Conservation (phyloP, 2,329 filamentous ascomycete genomes). For the Tothia fuscella region DNA sequence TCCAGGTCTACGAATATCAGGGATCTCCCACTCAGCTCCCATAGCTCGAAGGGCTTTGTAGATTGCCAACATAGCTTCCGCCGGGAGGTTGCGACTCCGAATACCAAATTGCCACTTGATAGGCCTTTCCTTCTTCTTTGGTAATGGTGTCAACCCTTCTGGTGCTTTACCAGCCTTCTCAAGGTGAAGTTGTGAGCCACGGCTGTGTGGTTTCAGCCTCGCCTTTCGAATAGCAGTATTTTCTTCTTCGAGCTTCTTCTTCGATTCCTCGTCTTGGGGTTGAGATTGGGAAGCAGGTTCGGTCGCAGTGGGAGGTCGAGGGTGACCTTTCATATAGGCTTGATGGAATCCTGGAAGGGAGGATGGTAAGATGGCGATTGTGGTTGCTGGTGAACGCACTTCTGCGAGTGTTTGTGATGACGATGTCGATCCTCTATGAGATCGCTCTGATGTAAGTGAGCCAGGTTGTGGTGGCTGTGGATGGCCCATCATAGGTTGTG, state of each 20-base stretch:
- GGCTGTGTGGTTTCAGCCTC: slow-evolving; percentile 77
- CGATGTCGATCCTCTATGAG: slow-evolving; percentile 32
- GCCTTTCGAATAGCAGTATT: slow-evolving; percentile 67
- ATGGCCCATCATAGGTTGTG: background rate
- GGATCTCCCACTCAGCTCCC: slow-evolving; percentile 73
- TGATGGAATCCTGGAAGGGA: slow-evolving; percentile 84
- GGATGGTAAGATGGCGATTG: slow-evolving; percentile 82
- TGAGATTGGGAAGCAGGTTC: slow-evolving; percentile 30
- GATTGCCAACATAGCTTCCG: slow-evolving; percentile 88
- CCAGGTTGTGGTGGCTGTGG: slow-evolving; percentile 11
- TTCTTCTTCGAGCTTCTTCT: slow-evolving; percentile 54
- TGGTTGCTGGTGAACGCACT: slow-evolving; percentile 46
- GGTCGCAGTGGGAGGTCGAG: slow-evolving; percentile 29
- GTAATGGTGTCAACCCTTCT: slow-evolving; percentile 42
- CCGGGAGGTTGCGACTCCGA: slow-evolving; percentile 81
- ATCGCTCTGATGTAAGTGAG: slow-evolving; percentile 23
- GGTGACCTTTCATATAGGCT: slow-evolving; percentile 68
- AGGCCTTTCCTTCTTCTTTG: slow-evolving; percentile 60
- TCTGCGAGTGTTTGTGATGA: slow-evolving; percentile 25
- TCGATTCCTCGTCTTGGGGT: slow-evolving; percentile 20
- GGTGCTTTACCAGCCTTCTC: slow-evolving; percentile 45
- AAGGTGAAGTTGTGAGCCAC: slow-evolving; percentile 51
- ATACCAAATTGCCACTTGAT: slow-evolving; percentile 98
- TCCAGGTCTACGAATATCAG: slow-evolving; percentile 27
- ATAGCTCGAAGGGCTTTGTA: slow-evolving; percentile 84